Percentiles rank a stretch among this genome's conserved stretches.
These are phyloP conservation scores for Cucurbita moschata DNA, from an alignment of 306 rosid genomes.

Conservation along the genomic window DNA sequence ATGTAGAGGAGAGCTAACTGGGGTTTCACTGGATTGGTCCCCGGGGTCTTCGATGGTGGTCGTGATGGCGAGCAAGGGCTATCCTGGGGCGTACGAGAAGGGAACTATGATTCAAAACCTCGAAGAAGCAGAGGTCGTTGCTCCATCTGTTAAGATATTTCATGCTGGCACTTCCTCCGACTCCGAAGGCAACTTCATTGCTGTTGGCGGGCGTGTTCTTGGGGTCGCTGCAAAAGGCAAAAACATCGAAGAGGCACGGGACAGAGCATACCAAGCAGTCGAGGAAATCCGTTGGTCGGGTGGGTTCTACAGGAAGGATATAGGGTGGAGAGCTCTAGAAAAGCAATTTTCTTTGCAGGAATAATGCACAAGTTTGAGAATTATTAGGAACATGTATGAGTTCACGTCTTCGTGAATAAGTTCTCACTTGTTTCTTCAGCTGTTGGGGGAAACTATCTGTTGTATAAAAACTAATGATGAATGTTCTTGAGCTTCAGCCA, in stretches of 20 bases:
- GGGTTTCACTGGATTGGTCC: slow-evolving; percentile 72
- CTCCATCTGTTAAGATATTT: slow-evolving; percentile 63
- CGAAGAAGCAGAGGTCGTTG: slow-evolving; percentile 62
- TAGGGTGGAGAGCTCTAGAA: slow-evolving; percentile 92
- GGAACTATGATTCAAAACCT: slow-evolving; percentile 69
- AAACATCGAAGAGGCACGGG: slow-evolving; percentile 70
- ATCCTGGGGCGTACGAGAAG: slow-evolving; percentile 76
- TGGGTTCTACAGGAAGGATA: slow-evolving; percentile 80
- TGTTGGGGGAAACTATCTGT: not conserved
- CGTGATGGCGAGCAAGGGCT: slow-evolving; percentile 95
- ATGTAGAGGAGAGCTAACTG: slow-evolving; percentile 72
- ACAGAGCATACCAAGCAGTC: slow-evolving; percentile 55
- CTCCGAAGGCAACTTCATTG: slow-evolving; percentile 49
- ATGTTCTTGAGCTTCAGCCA: not conserved
- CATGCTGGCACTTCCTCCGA: slow-evolving; percentile 88
- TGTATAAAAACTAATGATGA: not conserved
- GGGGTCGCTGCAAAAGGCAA: slow-evolving; percentile 82
- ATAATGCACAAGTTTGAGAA: slow-evolving; percentile 8
- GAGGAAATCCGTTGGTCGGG: slow-evolving; percentile 67
- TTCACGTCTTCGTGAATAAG: not conserved
- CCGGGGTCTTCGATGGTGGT: slow-evolving; percentile 90
- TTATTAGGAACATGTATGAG: not conserved
- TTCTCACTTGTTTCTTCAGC: not conserved
- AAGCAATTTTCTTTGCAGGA: slow-evolving; percentile 26
- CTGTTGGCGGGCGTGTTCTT: slow-evolving; percentile 87